phyloP scores from a whole-genome alignment of 75 land plant species.

The Adiantum capillusveneris region DNA sequence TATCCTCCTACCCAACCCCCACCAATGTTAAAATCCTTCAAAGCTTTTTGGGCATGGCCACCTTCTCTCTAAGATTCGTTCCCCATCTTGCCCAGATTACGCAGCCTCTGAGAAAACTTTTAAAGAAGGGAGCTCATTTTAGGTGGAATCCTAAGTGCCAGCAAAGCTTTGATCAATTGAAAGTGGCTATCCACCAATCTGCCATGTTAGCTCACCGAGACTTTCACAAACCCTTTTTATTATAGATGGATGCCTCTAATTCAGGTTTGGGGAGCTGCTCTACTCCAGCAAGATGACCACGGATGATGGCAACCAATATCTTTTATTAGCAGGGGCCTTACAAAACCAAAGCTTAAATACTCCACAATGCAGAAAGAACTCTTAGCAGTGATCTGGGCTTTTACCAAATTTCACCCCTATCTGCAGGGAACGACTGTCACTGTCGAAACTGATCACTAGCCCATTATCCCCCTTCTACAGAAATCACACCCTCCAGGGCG shows the following conservation, averaged over 20 bases:
- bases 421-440: neutral
- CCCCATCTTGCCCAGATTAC: neutral
- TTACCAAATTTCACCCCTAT: neutral
- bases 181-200: neutral
- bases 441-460: neutral
- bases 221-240: neutral
- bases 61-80: too few relatives aligned
- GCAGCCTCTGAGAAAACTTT: neutral
- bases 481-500: neutral
- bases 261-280: neutral
- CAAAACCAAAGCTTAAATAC: neutral
- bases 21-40: conserved; percentile 6
- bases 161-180: neutral
- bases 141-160: neutral
- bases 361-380: neutral
- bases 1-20: too few relatives aligned
- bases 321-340: neutral
- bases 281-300: neutral
- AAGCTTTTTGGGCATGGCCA: neutral
- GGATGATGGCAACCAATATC: neutral
- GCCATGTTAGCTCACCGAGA: neutral
- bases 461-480: neutral
- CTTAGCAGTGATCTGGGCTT: neutral
- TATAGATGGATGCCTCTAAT: neutral
- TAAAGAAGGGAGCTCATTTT: neutral